Evolutionary conservation across 768 basidiomycete species (phyloP).

Genomic region (Psilocybe azurescens): DNA sequence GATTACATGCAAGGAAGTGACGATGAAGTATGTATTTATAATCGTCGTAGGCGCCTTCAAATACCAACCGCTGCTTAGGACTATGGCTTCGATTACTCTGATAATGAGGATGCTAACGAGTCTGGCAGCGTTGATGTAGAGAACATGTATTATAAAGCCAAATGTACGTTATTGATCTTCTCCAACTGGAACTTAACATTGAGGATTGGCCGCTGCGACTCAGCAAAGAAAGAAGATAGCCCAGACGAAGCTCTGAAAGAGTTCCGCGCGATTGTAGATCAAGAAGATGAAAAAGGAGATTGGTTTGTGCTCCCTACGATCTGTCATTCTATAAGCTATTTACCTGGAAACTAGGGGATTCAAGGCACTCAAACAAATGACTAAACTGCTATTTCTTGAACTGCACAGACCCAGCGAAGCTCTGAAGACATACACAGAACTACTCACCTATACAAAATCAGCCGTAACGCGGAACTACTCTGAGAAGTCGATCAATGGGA

Average conservation of each 20-base stretch:
- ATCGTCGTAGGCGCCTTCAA: slow-evolving; percentile 2
- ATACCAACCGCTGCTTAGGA: slow-evolving; percentile 53
- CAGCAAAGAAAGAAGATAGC: slow-evolving; percentile 93
- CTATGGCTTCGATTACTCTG: slow-evolving; percentile 97
- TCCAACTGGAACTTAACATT: not conserved
- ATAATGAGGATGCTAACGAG: slow-evolving; percentile 83
- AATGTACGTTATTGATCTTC: slow-evolving; percentile 61
- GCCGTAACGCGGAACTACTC: slow-evolving; percentile 96
- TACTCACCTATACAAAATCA: slow-evolving; percentile 94
- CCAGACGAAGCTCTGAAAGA: slow-evolving; percentile 92
- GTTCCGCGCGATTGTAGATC: slow-evolving; percentile 86
- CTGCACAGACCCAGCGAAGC: slow-evolving; percentile 85
- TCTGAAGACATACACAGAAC: slow-evolving; percentile 80
- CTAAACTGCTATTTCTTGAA: slow-evolving; percentile 87
- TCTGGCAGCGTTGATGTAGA: slow-evolving; percentile 88
- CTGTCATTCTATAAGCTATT: not conserved
- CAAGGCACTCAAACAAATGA: slow-evolving; percentile 97
- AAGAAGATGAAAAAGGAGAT: slow-evolving; percentile 92
- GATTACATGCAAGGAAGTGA: slow-evolving; percentile 93
- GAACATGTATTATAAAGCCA: slow-evolving; percentile 98
- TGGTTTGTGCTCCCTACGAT: slow-evolving; percentile 58
- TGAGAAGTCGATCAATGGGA: slow-evolving; percentile 98
- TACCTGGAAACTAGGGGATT: slow-evolving; percentile 75
- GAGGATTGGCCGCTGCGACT: slow-evolving; percentile 11
- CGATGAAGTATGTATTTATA: slow-evolving; percentile 63